phyloP scores from a whole-genome alignment of 331 rosid species.

The Malus hybrid region DNA sequence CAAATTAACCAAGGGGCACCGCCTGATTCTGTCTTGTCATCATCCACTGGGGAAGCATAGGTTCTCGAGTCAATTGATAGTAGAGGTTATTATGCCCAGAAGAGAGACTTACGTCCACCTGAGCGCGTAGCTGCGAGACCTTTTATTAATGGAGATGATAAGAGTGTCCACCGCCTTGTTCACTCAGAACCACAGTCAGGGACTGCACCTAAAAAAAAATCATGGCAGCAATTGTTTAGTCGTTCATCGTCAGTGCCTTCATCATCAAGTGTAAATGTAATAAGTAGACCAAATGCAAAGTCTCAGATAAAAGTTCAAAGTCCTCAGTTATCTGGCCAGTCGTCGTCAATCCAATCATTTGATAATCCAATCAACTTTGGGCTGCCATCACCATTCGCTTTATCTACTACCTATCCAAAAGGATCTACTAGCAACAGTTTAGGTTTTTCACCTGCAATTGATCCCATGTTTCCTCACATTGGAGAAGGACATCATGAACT shows the following conservation, averaged over 20 bases:
- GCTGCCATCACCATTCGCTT: conserved; percentile 76
- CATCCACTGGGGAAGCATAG: conserved; percentile 59
- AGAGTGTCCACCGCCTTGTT: conserved; percentile 48
- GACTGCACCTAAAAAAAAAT: conserved; percentile 53
- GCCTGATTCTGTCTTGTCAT: conserved; percentile 43
- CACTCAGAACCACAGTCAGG: conserved; percentile 52
- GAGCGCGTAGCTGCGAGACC: conserved; percentile 60
- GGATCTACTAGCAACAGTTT: conserved; percentile 51
- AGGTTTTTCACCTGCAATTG: conserved; percentile 82
- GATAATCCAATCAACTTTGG: conserved; percentile 86
- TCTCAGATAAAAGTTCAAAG: conserved; percentile 48
- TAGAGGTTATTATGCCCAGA: conserved; percentile 20
- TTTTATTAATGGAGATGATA: conserved; percentile 60
- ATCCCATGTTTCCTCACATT: conserved; percentile 57
- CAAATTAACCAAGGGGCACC: conserved; percentile 46
- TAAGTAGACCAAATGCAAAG: conserved; percentile 78
- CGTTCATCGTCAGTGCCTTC: conserved; percentile 59
- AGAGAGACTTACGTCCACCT: conserved; percentile 49
- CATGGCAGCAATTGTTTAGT: conserved; percentile 96
- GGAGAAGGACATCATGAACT: conserved; percentile 47
- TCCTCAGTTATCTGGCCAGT: conserved; percentile 45
- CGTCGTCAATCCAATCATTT: conserved; percentile 51
- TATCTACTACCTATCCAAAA: conserved; percentile 48
- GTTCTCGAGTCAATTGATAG: conserved; percentile 11
- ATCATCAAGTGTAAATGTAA: conserved; percentile 62